Base-by-base conservation (phyloP, 306 rosid genomes). In the Medicago lupulina region DNA sequence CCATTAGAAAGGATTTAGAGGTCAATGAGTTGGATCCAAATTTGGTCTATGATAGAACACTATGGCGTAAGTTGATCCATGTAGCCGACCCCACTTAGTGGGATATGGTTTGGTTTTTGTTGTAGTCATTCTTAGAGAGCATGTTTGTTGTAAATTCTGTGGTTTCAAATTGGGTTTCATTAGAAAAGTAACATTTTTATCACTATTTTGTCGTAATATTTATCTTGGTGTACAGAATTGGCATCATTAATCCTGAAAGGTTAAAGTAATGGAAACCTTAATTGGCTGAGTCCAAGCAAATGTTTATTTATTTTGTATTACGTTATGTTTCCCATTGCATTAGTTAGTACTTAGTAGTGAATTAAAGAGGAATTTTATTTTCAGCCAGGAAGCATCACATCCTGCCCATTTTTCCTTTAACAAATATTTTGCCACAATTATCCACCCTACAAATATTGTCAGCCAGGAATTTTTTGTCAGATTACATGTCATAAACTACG, bases 111-210 rank as follows among this genome's bases (percentile, higher is more conserved):
- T n/a, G n/a, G n/a, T n/a, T n/a, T n/a, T n/a, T n/a, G n/a, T n/a
- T n/a, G n/a, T n/a, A 21, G 23, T 21, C 23, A 21, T 21, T 21
- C 23, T 1, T 21, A 21, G 23, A 21, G 23, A 23, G 28, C 28
- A 23, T 93, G 28, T 25, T 71, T 72, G 44, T 51, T 80, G 87
- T 77, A 84, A 60, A 73, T 83, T 53, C 12, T 53, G 4, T 53
- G 17, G 59, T 17, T 51, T 82, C 71, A 7, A 63, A 66, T 3
- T 51, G 54, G 18, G 68, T 44, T 70, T 65, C 62, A 55, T 10
- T 69, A 43, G 68, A 60, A 21, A 21, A 67, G 50, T 76, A 61
- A 60, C 71, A 78, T 47, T 74, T 73, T 70, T 28, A 67, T 80
- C 79, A 62, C 43, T 75, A 76, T 65, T 62, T 83, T 67, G 44